A percentile compares a stretch with the other conserved stretches of the same genome.
Evolutionary conservation across 192 early-diverging fungal species (phyloP).

Genomic region (Mortierella antarctica): DNA sequence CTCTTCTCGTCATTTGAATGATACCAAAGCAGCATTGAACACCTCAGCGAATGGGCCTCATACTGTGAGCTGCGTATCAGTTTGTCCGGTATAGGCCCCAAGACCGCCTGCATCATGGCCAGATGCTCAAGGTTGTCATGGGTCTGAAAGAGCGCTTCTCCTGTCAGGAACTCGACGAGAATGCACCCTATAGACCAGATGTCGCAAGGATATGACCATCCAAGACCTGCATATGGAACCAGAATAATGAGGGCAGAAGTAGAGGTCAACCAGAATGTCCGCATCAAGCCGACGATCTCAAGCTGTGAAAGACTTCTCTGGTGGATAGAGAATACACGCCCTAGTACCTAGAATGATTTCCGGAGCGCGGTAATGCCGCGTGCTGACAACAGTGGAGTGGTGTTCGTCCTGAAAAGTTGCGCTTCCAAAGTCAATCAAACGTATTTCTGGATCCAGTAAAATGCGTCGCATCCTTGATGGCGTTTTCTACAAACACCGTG

Average conservation of each 20-base stretch:
- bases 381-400: constrained; percentile 94
- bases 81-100: constrained; percentile 81
- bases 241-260: not conserved
- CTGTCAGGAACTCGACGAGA: constrained; percentile 94
- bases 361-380: constrained; percentile 96
- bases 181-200: constrained; percentile 99
- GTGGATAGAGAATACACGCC: no score
- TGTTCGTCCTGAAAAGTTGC: constrained; percentile 95
- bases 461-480: constrained; percentile 67
- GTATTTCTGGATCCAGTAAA: constrained; percentile 79
- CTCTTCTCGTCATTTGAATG: not conserved
- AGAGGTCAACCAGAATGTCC: not conserved
- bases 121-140: constrained; percentile 97
- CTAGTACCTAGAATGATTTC: constrained; percentile 89
- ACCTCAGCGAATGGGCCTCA: not conserved
- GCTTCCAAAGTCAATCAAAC: constrained; percentile 96
- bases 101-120: constrained; percentile 94
- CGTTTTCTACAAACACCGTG: constrained; percentile 52
- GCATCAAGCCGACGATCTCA: not conserved
- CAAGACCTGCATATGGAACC: constrained; percentile 58
- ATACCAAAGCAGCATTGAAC: not conserved
- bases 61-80: constrained; percentile 65
- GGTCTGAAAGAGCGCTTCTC: constrained; percentile 96
- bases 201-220: constrained; percentile 98
- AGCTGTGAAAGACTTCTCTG: not conserved